These are phyloP conservation scores for Hygrophoropsis aurantiaca DNA, from an alignment of 768 basidiomycete species.

Conservation along the genomic window DNA sequence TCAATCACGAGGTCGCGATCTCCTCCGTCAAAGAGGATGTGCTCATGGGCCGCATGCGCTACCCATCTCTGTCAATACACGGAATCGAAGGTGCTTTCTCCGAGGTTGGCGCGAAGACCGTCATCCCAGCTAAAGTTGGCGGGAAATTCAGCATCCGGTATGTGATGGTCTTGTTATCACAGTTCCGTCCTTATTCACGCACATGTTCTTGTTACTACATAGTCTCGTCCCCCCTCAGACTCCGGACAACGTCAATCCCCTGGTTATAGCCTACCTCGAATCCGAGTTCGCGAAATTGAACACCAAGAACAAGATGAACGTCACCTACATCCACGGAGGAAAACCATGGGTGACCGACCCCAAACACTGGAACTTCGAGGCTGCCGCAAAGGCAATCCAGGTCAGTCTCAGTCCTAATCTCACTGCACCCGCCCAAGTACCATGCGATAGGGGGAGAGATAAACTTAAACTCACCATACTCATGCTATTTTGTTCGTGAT, in stretches of 20 bases:
- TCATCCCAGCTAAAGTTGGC: slow-evolving; percentile 85
- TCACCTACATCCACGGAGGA: slow-evolving; percentile 78
- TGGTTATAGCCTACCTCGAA: slow-evolving; percentile 69
- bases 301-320: slow-evolving; percentile 75
- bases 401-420: slow-evolving; percentile 28
- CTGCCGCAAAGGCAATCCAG: slow-evolving; percentile 84
- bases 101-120: slow-evolving; percentile 81
- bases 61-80: slow-evolving; percentile 86
- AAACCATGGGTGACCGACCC: slow-evolving; percentile 87
- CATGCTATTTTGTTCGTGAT: neutral
- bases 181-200: neutral
- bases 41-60: slow-evolving; percentile 93
- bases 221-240: slow-evolving; percentile 87
- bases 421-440: too few relatives aligned
- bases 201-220: neutral
- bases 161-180: slow-evolving; percentile 16
- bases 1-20: slow-evolving; percentile 50
- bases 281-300: slow-evolving; percentile 83
- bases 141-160: slow-evolving; percentile 96
- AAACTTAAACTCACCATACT: too few relatives aligned
- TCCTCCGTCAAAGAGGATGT: slow-evolving; percentile 74
- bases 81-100: slow-evolving; percentile 96
- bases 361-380: slow-evolving; percentile 92
- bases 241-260: slow-evolving; percentile 67
- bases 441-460: too few relatives aligned